These are phyloP conservation scores for Collybiopsis confluens DNA, from an alignment of 768 basidiomycete species.

Conservation along the genomic window DNA sequence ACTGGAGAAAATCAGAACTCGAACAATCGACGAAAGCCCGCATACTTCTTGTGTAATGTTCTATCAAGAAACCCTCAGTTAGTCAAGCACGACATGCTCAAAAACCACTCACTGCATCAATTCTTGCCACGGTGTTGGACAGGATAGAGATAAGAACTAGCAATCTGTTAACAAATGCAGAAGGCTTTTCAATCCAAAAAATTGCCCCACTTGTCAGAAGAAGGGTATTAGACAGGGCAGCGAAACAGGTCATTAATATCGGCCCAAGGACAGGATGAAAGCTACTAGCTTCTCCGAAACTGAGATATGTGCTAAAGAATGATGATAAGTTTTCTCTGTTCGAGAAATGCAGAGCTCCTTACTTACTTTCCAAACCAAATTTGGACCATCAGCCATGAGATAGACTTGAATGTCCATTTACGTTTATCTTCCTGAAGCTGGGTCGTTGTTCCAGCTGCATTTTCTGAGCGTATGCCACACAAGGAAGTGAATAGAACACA, in stretches of 20 bases:
- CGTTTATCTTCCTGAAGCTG: constrained; percentile 15
- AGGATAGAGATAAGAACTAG: constrained; percentile 82
- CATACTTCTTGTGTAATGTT: constrained; percentile 48
- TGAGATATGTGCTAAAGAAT: constrained; percentile 12
- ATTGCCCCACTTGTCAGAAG: constrained; percentile 69
- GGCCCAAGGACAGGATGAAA: constrained; percentile 74
- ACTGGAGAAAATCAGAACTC: constrained; percentile 52
- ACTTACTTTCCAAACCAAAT: constrained; percentile 75
- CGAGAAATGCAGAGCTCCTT: constrained; percentile 41
- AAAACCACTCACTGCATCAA: constrained; percentile 50
- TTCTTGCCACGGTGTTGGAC: constrained; percentile 84
- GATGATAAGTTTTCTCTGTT: background rate
- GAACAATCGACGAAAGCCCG: constrained; percentile 57
- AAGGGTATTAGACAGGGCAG: constrained; percentile 74
- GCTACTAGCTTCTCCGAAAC: constrained; percentile 50
- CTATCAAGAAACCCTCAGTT: constrained; percentile 15
- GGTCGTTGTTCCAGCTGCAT: constrained; percentile 18
- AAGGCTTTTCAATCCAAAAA: background rate
- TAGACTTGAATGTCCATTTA: constrained; percentile 38
- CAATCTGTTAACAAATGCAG: constrained; percentile 5
- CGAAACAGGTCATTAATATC: constrained; percentile 74
- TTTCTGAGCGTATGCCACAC: background rate
- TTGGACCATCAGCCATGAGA: constrained; percentile 81
- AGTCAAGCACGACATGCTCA: background rate
- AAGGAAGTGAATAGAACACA: background rate